These are phyloP conservation scores for Wakefieldia striispora DNA, from an alignment of 768 basidiomycete genomes.

Conservation along the genomic window DNA sequence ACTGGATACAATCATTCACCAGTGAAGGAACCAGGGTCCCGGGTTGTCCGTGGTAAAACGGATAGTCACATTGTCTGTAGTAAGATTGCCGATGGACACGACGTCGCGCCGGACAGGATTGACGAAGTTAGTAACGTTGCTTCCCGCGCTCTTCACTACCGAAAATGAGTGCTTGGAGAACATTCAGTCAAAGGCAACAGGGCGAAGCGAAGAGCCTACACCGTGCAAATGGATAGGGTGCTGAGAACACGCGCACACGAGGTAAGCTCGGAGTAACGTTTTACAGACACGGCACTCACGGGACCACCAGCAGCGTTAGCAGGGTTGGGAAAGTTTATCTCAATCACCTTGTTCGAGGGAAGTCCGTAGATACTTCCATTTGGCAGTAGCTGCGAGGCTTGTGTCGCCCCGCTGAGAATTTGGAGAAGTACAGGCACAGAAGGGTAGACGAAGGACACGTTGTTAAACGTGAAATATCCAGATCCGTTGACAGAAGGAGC, in stretches of 20 bases:
- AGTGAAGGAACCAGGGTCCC: constrained; percentile 58
- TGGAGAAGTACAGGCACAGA: constrained; percentile 55
- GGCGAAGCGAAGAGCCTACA: constrained; percentile 21
- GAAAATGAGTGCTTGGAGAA: constrained; percentile 33
- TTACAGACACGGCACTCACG: constrained; percentile 18
- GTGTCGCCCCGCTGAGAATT: constrained; percentile 51
- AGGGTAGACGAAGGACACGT: constrained; percentile 36
- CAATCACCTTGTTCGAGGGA: constrained; percentile 43
- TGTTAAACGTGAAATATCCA: constrained; percentile 24
- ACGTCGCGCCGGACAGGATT: constrained; percentile 39
- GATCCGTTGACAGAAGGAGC: background rate
- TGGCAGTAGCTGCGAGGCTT: constrained; percentile 48
- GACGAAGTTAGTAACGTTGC: constrained; percentile 30
- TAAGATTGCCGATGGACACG: constrained; percentile 20
- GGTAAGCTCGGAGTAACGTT: background rate
- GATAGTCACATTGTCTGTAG: constrained; percentile 48
- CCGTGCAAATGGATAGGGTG: constrained; percentile 44
- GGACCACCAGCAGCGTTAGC: constrained; percentile 26
- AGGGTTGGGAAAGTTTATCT: constrained; percentile 43
- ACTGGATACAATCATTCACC: constrained; percentile 15
- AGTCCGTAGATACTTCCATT: constrained; percentile 47
- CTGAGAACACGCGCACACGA: constrained; percentile 4
- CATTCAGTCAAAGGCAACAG: background rate
- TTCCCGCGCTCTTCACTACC: constrained; percentile 36
- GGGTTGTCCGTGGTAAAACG: constrained; percentile 66